Evolutionary conservation across 306 rosid genomes (phyloP), one percentile per base, ranked within the genome.

Genomic region (Lotus japonicus): DNA sequence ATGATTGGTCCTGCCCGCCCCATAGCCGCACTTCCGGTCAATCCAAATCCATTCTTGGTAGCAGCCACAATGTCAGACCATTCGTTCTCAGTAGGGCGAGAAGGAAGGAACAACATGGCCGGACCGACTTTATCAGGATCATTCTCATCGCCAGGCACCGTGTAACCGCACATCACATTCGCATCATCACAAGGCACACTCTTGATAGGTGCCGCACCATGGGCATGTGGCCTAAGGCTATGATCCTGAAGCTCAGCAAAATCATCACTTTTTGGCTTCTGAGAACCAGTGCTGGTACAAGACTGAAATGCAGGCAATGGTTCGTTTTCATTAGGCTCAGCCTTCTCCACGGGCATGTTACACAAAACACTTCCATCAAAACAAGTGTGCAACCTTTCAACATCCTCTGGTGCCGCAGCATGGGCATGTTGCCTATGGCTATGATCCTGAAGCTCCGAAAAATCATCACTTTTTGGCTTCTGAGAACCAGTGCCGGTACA

Each of bases 1-100:
- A 92, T 61, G 18, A 66, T 75, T 6, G 90, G 90, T 19, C 98
- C 98, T 35, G 82, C 79, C 70, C 70, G 78, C 42, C 88, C 95
- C 72, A 48, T 39, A 33, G 92, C 91, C 42, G 89, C 96, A 21
- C 82, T 84, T 57, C 96, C 95, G 0, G 92, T 87, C 80, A 89
- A 74, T 6, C 70, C 88, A 73, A 89, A 58, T 38, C 91, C 91
- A 11, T 53, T 73, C 58, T 83, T 80, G 35, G 79, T 67, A 64
- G 88, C 85, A 39, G 85, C 87, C 75, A 87, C 81, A 38, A 87
- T 77, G 18, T 80, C 70, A 60, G 79, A 61, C 89, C 82, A 73
- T 76, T 87, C 91, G 64, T 83, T 71, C 65, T 44, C 48, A 5
- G 90, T 80, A 44, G 88, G 82, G 17, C 33, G 71, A 16, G 96